A percentile compares a stretch with the other conserved stretches of the same genome.
Conservation (phyloP, 2,329 filamentous ascomycete genomes). For the Stachybotrys chlorohalonatus region DNA sequence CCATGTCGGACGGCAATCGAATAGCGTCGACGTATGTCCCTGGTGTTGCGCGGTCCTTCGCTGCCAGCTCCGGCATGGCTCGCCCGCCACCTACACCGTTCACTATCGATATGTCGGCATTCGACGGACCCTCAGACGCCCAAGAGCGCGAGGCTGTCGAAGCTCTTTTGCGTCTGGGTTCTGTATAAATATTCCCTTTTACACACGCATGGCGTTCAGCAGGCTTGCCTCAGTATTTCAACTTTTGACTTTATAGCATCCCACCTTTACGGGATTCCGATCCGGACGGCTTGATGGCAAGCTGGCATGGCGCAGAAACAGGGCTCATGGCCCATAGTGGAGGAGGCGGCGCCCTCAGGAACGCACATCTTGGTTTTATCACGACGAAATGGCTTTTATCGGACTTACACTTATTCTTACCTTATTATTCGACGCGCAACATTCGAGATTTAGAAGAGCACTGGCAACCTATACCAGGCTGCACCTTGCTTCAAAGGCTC, state of each 20-base stretch:
- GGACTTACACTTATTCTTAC: conserved; percentile 4
- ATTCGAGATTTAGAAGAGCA: not conserved
- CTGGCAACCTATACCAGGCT: not conserved
- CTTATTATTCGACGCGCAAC: conserved; percentile 3
- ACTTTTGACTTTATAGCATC: not conserved
- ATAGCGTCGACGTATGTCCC: conserved; percentile 36
- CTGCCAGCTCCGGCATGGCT: conserved; percentile 41
- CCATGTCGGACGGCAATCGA: conserved; percentile 42
- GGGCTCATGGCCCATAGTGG: conserved; percentile 1
- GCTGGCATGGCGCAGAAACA: conserved; percentile 1
- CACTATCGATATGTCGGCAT: conserved; percentile 42
- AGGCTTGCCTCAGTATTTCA: conserved; percentile 2
- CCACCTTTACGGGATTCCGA: not conserved
- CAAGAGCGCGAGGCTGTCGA: conserved; percentile 78
- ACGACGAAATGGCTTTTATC: conserved; percentile 23
- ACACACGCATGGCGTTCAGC: conserved; percentile 47
- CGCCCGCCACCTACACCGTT: conserved; percentile 40
- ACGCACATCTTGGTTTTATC: conserved; percentile 14
- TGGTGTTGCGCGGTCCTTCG: conserved; percentile 38
- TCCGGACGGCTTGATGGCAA: not conserved
- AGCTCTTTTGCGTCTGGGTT: conserved; percentile 72
- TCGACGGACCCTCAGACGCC: conserved; percentile 48
- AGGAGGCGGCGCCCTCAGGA: conserved; percentile 22
- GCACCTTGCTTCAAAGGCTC: not conserved
- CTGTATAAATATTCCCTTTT: conserved; percentile 44